Evolutionary conservation across 257 asterid species (phyloP).

Genomic region (Jacaranda mimosifolia): DNA sequence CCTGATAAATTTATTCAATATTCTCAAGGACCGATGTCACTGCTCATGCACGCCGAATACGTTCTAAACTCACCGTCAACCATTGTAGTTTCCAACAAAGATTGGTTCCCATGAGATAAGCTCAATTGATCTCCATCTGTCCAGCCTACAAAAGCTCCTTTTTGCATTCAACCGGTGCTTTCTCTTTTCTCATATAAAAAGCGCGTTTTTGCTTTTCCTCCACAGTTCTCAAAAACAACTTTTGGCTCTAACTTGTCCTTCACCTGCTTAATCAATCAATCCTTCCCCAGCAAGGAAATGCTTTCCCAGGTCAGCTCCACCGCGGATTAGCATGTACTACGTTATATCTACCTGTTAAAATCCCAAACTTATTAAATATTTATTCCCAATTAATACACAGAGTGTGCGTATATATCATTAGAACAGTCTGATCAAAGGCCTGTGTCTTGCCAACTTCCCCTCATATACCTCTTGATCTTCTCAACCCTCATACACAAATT

Average conservation of each 20-base stretch:
- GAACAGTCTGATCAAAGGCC: neutral
- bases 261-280: neutral
- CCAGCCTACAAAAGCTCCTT: neutral
- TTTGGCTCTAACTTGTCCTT: neutral
- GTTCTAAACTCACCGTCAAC: neutral
- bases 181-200: neutral
- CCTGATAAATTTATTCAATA: neutral
- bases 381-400: constrained; percentile 2
- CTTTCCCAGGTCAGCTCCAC: constrained; percentile 21
- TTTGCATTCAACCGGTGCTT: constrained; percentile 12
- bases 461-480: constrained; percentile 27
- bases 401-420: neutral
- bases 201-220: neutral
- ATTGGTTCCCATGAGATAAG: neutral
- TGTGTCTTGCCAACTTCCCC: constrained; percentile 35
- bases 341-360: constrained; percentile 24
- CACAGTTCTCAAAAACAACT: neutral
- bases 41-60: neutral
- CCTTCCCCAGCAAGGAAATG: constrained; percentile 22
- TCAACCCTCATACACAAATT: neutral
- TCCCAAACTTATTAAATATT: constrained; percentile 11
- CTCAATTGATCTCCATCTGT: constrained; percentile 14
- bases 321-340: constrained; percentile 12
- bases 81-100: neutral
- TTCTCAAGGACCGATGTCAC: neutral